These are phyloP conservation scores for Aureobasidium sp. DNA, from an alignment of 2,329 filamentous ascomycete species.

Conservation along the genomic window DNA sequence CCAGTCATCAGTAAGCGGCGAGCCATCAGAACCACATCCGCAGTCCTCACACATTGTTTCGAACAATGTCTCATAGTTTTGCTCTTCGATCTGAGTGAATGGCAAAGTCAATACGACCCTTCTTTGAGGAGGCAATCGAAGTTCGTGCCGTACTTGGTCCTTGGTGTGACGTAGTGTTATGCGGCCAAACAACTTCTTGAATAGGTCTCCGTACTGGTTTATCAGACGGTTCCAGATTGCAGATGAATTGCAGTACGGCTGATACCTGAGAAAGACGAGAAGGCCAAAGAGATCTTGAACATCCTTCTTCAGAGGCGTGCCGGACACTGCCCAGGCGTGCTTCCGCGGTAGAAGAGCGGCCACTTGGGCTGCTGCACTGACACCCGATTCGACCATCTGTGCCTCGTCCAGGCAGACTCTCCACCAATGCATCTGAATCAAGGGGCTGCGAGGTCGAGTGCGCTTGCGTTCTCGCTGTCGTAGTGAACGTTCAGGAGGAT, in stretches of 20 bases:
- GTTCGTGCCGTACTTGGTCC: conserved; percentile 67
- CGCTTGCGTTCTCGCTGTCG: conserved; percentile 54
- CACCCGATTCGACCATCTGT: conserved; percentile 88
- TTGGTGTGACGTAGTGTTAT: conserved; percentile 85
- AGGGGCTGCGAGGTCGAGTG: conserved; percentile 61
- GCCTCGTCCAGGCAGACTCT: conserved; percentile 67
- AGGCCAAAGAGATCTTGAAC: conserved; percentile 74
- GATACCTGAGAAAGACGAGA: conserved; percentile 69
- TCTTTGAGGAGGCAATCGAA: conserved; percentile 73
- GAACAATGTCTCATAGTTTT: conserved; percentile 75
- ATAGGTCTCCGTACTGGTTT: conserved; percentile 38
- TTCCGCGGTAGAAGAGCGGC: conserved; percentile 72
- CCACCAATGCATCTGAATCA: conserved; percentile 84
- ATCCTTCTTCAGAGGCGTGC: conserved; percentile 78
- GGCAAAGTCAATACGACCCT: conserved; percentile 83
- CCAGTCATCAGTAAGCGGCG: conserved; percentile 57
- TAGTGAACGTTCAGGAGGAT: conserved; percentile 64
- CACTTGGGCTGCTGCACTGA: conserved; percentile 74
- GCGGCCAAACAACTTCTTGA: conserved; percentile 60
- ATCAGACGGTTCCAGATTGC: conserved; percentile 64
- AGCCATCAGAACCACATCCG: conserved; percentile 58
- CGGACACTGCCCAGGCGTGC: conserved; percentile 88
- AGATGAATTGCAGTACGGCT: conserved; percentile 63
- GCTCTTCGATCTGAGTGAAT: conserved; percentile 84
- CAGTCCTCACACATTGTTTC: conserved; percentile 66